Percentiles rank a stretch among this genome's conserved stretches.
Conservation (phyloP, 2,329 filamentous ascomycete genomes). For the Paraphoma sp. region DNA sequence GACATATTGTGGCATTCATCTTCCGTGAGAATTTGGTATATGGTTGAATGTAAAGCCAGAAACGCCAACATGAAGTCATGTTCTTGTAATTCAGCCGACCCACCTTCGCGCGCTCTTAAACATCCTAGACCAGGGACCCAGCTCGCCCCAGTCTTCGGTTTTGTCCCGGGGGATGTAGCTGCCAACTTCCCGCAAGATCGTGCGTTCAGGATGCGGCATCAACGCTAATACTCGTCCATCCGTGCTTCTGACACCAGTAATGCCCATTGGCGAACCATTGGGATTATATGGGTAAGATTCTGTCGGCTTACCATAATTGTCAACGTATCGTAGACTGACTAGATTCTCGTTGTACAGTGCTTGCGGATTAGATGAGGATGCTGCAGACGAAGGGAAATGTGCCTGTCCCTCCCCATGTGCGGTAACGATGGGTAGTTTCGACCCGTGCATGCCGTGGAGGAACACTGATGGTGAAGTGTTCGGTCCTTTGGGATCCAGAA, state of each 20-base stretch:
- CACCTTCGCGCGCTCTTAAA: slow-evolving; percentile 88
- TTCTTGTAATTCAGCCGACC: slow-evolving; percentile 66
- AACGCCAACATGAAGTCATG: background rate
- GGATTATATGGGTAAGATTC: slow-evolving; percentile 88
- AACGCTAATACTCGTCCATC: slow-evolving; percentile 84
- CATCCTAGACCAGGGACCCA: slow-evolving; percentile 83
- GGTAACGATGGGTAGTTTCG: slow-evolving; percentile 81
- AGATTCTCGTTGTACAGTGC: slow-evolving; percentile 70
- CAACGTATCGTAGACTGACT: slow-evolving; percentile 81
- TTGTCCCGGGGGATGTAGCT: slow-evolving; percentile 74
- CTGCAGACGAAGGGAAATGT: slow-evolving; percentile 49
- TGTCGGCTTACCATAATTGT: slow-evolving; percentile 78
- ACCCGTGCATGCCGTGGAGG: slow-evolving; percentile 85
- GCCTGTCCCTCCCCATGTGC: slow-evolving; percentile 93
- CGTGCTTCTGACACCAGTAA: slow-evolving; percentile 77
- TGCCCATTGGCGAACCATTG: slow-evolving; percentile 82
- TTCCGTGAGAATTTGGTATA: background rate
- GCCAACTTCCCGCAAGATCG: slow-evolving; percentile 77
- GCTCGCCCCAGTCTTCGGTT: slow-evolving; percentile 74
- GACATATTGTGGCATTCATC: background rate
- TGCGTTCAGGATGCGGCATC: slow-evolving; percentile 96
- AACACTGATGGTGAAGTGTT: slow-evolving; percentile 71
- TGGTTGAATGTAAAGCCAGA: background rate
- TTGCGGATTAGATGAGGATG: slow-evolving; percentile 52
- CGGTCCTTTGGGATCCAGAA: slow-evolving; percentile 64